These are phyloP conservation scores for Fusarium duplospermum DNA, from an alignment of 2,329 filamentous ascomycete species.

Conservation along the genomic window DNA sequence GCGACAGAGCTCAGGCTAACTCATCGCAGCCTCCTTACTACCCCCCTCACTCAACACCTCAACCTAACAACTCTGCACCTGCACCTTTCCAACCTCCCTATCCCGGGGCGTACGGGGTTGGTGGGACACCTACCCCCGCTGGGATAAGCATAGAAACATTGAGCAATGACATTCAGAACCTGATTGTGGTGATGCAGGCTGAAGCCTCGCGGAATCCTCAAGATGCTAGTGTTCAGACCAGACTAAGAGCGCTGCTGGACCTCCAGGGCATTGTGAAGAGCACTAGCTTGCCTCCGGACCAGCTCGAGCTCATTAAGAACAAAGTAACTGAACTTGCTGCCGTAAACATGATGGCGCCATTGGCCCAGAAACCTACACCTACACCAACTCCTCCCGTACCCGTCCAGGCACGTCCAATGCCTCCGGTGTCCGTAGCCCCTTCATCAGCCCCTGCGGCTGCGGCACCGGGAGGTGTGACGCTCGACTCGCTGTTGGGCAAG, in stretches of 20 bases:
- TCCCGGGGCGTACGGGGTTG: constrained; percentile 52
- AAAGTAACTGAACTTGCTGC: constrained; percentile 82
- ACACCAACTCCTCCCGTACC: constrained; percentile 50
- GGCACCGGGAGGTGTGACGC: constrained; percentile 55
- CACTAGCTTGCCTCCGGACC: constrained; percentile 81
- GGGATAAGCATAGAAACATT: constrained; percentile 77
- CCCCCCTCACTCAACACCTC: constrained; percentile 54
- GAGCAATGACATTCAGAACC: constrained; percentile 83
- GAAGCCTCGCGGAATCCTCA: constrained; percentile 81
- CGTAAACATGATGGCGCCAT: constrained; percentile 67
- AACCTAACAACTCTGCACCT: constrained; percentile 50
- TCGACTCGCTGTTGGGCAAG: constrained; percentile 70
- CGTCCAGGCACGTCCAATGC: constrained; percentile 48
- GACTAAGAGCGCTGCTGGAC: constrained; percentile 86
- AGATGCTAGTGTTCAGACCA: constrained; percentile 80
- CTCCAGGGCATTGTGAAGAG: constrained; percentile 80
- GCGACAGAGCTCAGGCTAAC: constrained; percentile 12
- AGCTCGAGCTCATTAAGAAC: constrained; percentile 85
- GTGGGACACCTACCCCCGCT: constrained; percentile 49
- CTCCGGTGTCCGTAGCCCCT: constrained; percentile 50
- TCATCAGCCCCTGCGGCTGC: constrained; percentile 48
- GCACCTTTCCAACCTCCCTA: constrained; percentile 57
- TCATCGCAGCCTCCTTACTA: constrained; percentile 42
- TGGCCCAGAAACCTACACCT: constrained; percentile 57
- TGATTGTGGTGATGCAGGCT: constrained; percentile 78